Evolutionary conservation across 2,329 filamentous ascomycete genomes (phyloP).

Genomic region (Colletotrichum sp.): DNA sequence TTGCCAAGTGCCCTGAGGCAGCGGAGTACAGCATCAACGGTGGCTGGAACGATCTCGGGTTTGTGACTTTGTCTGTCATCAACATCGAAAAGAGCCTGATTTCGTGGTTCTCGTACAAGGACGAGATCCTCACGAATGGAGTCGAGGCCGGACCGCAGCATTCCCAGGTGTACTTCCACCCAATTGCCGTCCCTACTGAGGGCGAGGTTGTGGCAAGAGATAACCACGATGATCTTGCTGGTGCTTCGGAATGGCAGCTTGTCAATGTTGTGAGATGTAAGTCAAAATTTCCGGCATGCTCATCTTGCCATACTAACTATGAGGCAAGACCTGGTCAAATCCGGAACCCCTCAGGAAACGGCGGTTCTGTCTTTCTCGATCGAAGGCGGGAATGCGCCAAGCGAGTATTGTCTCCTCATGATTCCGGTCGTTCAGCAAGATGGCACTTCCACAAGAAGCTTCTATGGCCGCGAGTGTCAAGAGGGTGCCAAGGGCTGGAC

Average conservation of each 20-base stretch:
- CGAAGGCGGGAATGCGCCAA: neutral
- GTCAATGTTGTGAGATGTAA: constrained; percentile 17
- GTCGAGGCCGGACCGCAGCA: neutral
- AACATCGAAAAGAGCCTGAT: neutral
- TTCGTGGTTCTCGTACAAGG: neutral
- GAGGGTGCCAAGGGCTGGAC: constrained; percentile 25
- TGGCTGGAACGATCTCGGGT: constrained; percentile 1
- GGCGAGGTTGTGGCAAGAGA: neutral
- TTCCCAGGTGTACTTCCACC: neutral
- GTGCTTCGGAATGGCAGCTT: constrained; percentile 12
- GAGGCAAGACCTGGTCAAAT: neutral
- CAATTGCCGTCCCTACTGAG: neutral
- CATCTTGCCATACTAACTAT: neutral
- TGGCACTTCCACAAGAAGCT: constrained; percentile 27
- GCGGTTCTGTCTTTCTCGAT: neutral
- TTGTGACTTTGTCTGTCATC: neutral
- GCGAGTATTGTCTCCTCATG: constrained; percentile 21
- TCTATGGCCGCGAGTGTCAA: constrained; percentile 26
- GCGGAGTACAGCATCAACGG: neutral
- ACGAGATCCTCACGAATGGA: neutral
- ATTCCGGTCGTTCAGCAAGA: neutral
- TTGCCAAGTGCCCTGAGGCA: neutral
- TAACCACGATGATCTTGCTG: neutral
- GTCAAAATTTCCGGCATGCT: neutral
- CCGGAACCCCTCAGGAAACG: neutral